Base-by-base conservation (phyloP, 108 stramenopile genomes). In the Fistulifera pelliculosa region DNA sequence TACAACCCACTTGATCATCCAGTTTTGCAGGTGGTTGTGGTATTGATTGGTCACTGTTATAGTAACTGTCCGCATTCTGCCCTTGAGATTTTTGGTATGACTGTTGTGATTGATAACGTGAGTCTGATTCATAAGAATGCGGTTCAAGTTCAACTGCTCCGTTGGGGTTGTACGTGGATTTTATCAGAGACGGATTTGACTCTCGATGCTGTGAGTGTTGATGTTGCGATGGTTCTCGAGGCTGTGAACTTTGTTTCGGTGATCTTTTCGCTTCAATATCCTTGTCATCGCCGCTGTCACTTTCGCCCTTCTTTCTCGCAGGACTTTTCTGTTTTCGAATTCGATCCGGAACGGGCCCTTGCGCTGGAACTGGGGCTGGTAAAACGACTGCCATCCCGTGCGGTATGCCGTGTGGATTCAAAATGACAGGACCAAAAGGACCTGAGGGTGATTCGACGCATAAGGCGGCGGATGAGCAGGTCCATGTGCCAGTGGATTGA, bases 11-110 rank as follows among this genome's bases (percentile, higher is more conserved):
- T 16, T 40, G 28, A 1, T 39, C 25, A 15, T 71, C 64, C 26
- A 71, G 27, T 13, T 12, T 50, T 50, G 47, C 54, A 3, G 63
- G 69, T 54, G 69, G 69, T 8, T 6, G 3, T 6, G 31, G 31
- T 35, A 35, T 35, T 35, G 31, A 35, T 35, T 35, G 31, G 4
- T 47, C 44, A 28, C 58, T 44, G 1, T 58, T 52, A 22, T 47
- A 47, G 10, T 22, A 18, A 47, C 2, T n/a, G n/a, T n/a, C n/a
- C n/a, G n/a, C 21, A 5, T 18, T 47, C 44, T 47, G 44, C 10
- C 6, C 44, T 10, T 18, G 19, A 18, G 21, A 5, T 3, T 47
- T 3, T 47, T 47, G 19, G 21, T 47, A 21, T 11, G 44, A 10
- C 10, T 22, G 2, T 21, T 18, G 21, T 21, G 3, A 10, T 22